phyloP scores from a whole-genome alignment of 148 eudicot genomes.

The Rhododendron vialii region DNA sequence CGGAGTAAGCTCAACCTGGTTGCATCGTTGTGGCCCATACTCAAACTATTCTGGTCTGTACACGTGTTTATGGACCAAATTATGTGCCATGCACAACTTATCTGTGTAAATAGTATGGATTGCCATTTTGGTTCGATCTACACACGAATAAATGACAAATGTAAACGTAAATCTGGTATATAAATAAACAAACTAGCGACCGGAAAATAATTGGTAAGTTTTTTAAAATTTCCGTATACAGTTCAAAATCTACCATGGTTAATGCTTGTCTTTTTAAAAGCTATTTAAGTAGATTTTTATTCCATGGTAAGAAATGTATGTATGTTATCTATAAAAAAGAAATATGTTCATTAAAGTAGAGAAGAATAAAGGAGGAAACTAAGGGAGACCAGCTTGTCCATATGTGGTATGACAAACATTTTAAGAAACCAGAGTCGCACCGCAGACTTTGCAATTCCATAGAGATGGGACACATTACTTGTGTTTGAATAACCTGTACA shows the following conservation, averaged over 20 bases:
- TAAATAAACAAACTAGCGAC: background rate
- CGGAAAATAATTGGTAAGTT: background rate
- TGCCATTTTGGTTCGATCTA: background rate
- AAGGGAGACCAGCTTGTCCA: background rate
- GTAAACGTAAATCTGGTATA: background rate
- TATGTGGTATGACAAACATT: background rate
- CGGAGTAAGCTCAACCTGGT: background rate
- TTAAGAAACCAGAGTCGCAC: background rate
- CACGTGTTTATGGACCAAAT: background rate
- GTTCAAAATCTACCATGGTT: background rate
- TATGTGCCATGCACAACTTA: background rate
- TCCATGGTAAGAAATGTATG: background rate
- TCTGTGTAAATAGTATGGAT: background rate
- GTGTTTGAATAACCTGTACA: background rate
- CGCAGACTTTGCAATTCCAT: background rate
- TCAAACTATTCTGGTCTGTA: background rate
- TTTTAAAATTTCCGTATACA: background rate
- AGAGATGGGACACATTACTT: background rate
- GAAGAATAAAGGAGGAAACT: background rate
- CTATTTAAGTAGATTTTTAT: background rate
- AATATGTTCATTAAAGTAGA: background rate
- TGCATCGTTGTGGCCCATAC: background rate
- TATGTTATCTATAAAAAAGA: background rate
- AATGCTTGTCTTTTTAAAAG: background rate
- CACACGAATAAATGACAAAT: background rate